These are phyloP conservation scores for Xylaria acuta DNA, from an alignment of 495 filamentous ascomycete genomes.

Conservation along the genomic window DNA sequence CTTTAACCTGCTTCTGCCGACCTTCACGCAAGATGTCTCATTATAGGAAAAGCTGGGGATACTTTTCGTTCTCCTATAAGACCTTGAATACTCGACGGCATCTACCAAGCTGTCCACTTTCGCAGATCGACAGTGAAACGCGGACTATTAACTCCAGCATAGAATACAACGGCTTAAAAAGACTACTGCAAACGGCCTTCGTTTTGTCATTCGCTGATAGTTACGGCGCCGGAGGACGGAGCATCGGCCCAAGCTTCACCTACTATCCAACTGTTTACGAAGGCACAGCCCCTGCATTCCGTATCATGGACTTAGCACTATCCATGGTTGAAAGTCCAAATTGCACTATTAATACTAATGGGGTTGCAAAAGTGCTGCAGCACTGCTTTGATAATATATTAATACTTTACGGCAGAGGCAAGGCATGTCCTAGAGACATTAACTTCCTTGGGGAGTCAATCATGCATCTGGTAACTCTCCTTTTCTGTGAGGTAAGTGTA, in stretches of 20 bases:
- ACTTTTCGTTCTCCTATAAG: background rate
- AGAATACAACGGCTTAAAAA: conserved; percentile 3
- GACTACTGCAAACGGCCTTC: background rate
- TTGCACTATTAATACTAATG: too few species aligned
- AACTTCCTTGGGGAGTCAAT: background rate
- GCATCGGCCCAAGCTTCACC: background rate
- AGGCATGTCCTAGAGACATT: background rate
- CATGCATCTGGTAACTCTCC: background rate
- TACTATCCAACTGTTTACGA: conserved; percentile 1
- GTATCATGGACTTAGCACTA: background rate
- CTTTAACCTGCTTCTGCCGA: background rate
- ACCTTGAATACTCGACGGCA: background rate
- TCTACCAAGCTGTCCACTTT: conserved; percentile 7
- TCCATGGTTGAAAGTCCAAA: background rate
- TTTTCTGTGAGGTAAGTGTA: background rate
- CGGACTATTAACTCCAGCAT: background rate
- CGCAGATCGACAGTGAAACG: background rate
- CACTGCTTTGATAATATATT: background rate
- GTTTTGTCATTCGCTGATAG: background rate
- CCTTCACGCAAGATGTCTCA: background rate
- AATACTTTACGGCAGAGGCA: background rate
- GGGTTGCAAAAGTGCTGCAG: background rate
- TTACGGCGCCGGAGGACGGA: conserved; percentile 2
- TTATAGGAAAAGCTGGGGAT: background rate
- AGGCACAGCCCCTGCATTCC: background rate